phyloP scores from a whole-genome alignment of 2,329 filamentous ascomycete species.

The Colletotrichum agaves region DNA sequence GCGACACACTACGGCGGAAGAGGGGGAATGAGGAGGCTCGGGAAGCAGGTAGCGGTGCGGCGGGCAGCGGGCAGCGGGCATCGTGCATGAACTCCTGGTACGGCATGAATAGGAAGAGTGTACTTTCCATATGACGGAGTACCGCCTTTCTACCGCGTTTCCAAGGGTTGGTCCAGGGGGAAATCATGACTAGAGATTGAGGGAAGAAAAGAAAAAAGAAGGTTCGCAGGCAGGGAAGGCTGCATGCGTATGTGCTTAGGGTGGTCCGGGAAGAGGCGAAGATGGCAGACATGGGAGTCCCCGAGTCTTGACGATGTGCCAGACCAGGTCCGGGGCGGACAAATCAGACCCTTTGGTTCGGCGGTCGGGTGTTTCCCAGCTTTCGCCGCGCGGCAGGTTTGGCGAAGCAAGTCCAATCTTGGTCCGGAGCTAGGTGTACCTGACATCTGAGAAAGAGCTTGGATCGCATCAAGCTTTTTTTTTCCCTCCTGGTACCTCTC shows the following conservation, averaged over 20 bases:
- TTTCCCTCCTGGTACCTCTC: slow-evolving; percentile 19
- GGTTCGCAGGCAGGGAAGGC: slow-evolving; percentile 27
- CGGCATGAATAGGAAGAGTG: slow-evolving; percentile 30
- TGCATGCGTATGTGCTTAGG: slow-evolving; percentile 20
- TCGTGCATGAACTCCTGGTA: slow-evolving; percentile 39
- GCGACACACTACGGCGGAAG: slow-evolving; percentile 25
- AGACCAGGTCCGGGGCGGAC: slow-evolving; percentile 35
- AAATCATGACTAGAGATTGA: neutral
- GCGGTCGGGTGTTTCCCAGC: slow-evolving; percentile 32
- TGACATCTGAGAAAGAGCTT: slow-evolving; percentile 17
- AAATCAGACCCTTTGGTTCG: slow-evolving; percentile 13
- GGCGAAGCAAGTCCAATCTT: slow-evolving; percentile 28
- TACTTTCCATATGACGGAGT: slow-evolving; percentile 34
- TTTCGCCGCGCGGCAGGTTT: slow-evolving; percentile 34
- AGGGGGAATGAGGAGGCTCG: slow-evolving; percentile 8
- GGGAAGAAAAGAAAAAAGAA: slow-evolving; percentile 14
- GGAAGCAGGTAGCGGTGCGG: slow-evolving; percentile 7
- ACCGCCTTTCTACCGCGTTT: slow-evolving; percentile 20
- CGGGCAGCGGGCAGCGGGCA: slow-evolving; percentile 24
- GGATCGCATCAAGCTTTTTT: slow-evolving; percentile 29
- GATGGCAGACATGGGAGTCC: slow-evolving; percentile 36
- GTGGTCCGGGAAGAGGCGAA: slow-evolving; percentile 23
- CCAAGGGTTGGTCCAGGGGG: slow-evolving; percentile 19
- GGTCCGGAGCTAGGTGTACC: slow-evolving; percentile 22
- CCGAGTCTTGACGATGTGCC: slow-evolving; percentile 15